Conservation (phyloP, 2,329 filamentous ascomycete species). For the Neopestalotiopsis rosae region DNA sequence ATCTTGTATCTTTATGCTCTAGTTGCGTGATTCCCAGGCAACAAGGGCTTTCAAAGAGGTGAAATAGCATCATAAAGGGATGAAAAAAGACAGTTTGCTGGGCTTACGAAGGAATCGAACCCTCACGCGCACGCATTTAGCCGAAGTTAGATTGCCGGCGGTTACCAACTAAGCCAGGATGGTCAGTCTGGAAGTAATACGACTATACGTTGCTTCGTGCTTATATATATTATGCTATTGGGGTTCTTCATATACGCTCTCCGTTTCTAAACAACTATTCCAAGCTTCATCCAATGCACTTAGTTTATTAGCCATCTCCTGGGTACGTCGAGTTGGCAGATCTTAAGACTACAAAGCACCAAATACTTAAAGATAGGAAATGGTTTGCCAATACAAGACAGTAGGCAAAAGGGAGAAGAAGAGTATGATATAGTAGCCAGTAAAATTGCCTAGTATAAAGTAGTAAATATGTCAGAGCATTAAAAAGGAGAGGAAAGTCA, state of each 20-base stretch:
- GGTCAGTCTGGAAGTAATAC: neutral
- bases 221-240: neutral
- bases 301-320: too few species aligned
- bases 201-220: neutral
- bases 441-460: too few species aligned
- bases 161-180: neutral
- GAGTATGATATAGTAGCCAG: too few species aligned
- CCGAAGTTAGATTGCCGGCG: neutral
- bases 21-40: too few species aligned
- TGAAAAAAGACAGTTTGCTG: neutral
- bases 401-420: too few species aligned
- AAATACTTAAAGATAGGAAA: too few species aligned
- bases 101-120: conserved; percentile 1
- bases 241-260: neutral
- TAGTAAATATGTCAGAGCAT: neutral
- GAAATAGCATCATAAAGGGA: neutral
- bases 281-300: too few species aligned
- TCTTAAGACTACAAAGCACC: too few species aligned
- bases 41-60: neutral
- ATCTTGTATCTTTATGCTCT: too few species aligned
- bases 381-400: too few species aligned
- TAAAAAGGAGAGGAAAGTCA: neutral
- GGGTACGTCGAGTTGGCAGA: too few species aligned
- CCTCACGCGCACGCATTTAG: neutral
- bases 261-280: too few species aligned